phyloP scores from a whole-genome alignment of 768 basidiomycete species.

The Piloderma croceum region DNA sequence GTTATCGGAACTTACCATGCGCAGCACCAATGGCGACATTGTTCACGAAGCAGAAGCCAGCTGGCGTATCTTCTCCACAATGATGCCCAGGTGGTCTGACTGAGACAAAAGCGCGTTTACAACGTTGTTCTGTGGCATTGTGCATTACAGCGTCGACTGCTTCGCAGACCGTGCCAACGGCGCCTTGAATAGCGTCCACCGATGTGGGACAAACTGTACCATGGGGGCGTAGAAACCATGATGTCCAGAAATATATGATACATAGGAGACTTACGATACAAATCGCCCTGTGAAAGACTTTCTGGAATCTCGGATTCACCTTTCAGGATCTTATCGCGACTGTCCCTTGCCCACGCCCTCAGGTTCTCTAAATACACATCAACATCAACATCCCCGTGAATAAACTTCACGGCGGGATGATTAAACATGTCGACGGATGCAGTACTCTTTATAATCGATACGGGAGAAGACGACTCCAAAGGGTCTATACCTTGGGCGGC shows the following conservation, averaged over 20 bases:
- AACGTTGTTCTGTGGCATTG: conserved; percentile 8
- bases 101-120: conserved; percentile 63
- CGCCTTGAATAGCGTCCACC: conserved; percentile 72
- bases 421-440: conserved; percentile 51
- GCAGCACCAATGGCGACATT: conserved; percentile 89
- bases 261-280: conserved; percentile 60
- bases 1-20: conserved; percentile 53
- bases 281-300: conserved; percentile 66
- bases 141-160: conserved; percentile 69
- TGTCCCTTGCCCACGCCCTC: conserved; percentile 52
- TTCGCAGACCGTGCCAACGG: conserved; percentile 79
- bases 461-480: conserved; percentile 16
- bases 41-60: conserved; percentile 94
- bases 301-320: conserved; percentile 74
- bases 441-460: conserved; percentile 48
- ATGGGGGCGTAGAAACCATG: background rate
- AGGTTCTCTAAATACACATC: conserved; percentile 66
- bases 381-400: conserved; percentile 65
- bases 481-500: conserved; percentile 7
- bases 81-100: conserved; percentile 93
- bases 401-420: conserved; percentile 62
- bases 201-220: conserved; percentile 70
- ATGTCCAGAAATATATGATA: conserved; percentile 1
- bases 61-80: conserved; percentile 84
- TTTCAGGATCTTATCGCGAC: conserved; percentile 51